Percentiles rank a stretch among this genome's conserved stretches.
Conservation (phyloP, 2,329 filamentous ascomycete genomes). For the Coniella lustricola region DNA sequence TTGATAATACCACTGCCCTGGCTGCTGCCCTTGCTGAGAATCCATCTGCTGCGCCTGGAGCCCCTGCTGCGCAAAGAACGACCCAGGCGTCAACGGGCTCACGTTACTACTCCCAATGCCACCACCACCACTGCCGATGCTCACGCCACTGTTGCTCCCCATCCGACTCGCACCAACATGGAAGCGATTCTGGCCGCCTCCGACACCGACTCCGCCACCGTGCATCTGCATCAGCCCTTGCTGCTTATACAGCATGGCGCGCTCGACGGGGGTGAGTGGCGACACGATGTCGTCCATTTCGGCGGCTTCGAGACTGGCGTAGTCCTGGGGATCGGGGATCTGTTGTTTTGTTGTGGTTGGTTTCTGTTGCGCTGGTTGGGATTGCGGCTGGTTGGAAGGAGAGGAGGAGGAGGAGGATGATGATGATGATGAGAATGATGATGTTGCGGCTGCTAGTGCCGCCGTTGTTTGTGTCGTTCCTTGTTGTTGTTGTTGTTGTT, state of each 20-base stretch:
- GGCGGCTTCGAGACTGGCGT: conserved; percentile 14
- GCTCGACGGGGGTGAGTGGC: conserved; percentile 13
- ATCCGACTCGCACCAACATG: background rate
- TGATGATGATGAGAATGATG: background rate
- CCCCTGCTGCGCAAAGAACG: background rate
- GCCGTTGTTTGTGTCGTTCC: background rate
- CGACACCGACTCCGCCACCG: no score
- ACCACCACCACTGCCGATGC: no score
- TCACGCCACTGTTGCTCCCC: no score
- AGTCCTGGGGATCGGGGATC: conserved; percentile 6
- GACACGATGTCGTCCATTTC: conserved; percentile 16
- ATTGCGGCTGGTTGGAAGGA: background rate
- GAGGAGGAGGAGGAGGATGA: no score
- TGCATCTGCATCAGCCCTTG: conserved; percentile 2
- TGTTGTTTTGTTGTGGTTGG: background rate
- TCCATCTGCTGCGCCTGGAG: background rate
- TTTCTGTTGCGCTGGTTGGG: background rate
- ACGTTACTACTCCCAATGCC: background rate
- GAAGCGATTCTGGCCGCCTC: background rate
- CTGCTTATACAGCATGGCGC: conserved; percentile 15
- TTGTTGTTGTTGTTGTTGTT: background rate
- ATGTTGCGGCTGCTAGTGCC: background rate
- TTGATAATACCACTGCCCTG: background rate
- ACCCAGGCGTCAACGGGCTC: conserved; percentile 12
- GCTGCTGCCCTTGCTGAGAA: no score